phyloP scores from a whole-genome alignment of 352 stramenopile species.

The Phytophthora pisi region DNA sequence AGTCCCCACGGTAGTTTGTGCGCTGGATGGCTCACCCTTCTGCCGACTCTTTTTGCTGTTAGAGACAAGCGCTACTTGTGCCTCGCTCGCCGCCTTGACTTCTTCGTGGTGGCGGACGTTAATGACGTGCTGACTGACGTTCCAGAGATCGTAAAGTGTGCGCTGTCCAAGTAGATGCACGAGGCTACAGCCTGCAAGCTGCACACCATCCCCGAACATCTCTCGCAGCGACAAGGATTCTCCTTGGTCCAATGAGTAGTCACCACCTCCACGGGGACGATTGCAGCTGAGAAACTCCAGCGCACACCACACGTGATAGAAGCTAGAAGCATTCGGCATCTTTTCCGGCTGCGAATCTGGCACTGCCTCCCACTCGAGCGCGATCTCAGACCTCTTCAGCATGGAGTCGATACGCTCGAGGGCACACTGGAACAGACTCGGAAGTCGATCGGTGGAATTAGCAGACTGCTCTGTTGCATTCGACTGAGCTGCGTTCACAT shows the following conservation, averaged over 20 bases:
- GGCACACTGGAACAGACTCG: constrained; percentile 29
- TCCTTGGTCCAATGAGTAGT: constrained; percentile 4
- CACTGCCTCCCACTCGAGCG: constrained; percentile 42
- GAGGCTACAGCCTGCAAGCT: constrained; percentile 62
- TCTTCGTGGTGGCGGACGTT: constrained; percentile 46
- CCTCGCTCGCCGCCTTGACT: constrained; percentile 22
- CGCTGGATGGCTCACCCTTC: constrained; percentile 13
- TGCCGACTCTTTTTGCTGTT: constrained; percentile 26
- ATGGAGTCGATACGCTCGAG: constrained; percentile 38
- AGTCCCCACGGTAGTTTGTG: constrained; percentile 34
- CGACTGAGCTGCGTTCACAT: constrained; percentile 15
- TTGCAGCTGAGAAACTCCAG: constrained; percentile 70
- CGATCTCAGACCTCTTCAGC: constrained; percentile 42
- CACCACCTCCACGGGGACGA: constrained; percentile 13
- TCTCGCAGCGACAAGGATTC: constrained; percentile 29
- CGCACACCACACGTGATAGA: constrained; percentile 69
- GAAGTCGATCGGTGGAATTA: neutral
- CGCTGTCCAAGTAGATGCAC: constrained; percentile 64
- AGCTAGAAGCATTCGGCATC: constrained; percentile 49
- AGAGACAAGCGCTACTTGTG: constrained; percentile 13
- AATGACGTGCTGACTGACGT: constrained; percentile 62
- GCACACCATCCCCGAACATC: constrained; percentile 64
- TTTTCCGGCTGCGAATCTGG: constrained; percentile 46
- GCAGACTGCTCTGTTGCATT: constrained; percentile 6
- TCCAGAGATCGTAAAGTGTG: constrained; percentile 63